These are phyloP conservation scores for Xylariaceae sp. DNA, from an alignment of 2,329 filamentous ascomycete species.

Conservation along the genomic window DNA sequence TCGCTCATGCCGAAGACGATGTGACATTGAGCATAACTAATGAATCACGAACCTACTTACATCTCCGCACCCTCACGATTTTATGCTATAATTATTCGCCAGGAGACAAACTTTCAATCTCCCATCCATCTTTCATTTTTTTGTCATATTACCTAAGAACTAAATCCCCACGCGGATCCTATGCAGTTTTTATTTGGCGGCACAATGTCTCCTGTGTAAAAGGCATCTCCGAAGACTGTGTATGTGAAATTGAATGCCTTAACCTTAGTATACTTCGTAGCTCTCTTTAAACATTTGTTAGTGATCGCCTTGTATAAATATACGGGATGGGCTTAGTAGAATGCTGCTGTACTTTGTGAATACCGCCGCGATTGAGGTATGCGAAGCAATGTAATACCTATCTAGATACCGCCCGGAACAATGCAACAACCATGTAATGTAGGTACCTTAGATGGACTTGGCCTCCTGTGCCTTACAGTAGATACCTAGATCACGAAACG, in stretches of 20 bases:
- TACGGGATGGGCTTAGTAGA: background rate
- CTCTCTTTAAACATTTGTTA: background rate
- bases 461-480: background rate
- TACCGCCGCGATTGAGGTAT: too few relatives aligned
- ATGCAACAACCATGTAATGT: background rate
- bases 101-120: background rate
- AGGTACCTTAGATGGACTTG: background rate
- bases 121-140: background rate
- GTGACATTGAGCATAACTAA: background rate
- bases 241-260: slow-evolving; percentile 5
- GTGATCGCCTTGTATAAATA: background rate
- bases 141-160: slow-evolving; percentile 22
- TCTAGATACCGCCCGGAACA: slow-evolving; percentile 16
- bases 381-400: too few relatives aligned
- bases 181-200: background rate
- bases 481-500: slow-evolving; percentile 17
- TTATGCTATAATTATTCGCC: slow-evolving; percentile 5
- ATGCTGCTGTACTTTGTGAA: background rate
- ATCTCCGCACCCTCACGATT: background rate
- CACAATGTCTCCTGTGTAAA: background rate
- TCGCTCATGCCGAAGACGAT: slow-evolving; percentile 14
- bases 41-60: background rate
- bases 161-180: slow-evolving; percentile 7
- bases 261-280: background rate
- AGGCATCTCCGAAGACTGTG: slow-evolving; percentile 19